Conservation (phyloP, 2,329 filamentous ascomycete species). For the Tolypocladium cylindrosporum region DNA sequence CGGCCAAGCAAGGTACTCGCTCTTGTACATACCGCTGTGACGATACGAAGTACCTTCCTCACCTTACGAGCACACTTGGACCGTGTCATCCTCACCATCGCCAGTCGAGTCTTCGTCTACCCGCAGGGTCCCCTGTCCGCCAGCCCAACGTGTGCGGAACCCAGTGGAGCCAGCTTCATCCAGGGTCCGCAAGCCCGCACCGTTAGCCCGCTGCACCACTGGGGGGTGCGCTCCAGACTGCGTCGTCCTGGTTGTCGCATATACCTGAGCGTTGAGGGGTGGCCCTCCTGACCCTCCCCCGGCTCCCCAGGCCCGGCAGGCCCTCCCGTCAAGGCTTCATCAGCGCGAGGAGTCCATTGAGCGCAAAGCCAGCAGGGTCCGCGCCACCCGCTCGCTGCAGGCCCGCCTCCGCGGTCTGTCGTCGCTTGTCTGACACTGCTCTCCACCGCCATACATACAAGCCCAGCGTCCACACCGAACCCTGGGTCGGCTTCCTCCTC, state of each 20-base stretch:
- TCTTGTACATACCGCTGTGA: background rate
- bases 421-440: conserved; percentile 7
- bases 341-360: background rate
- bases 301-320: background rate
- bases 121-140: background rate
- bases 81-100: background rate
- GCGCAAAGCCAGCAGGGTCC: conserved; percentile 1
- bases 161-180: background rate
- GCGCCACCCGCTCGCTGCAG: conserved; percentile 3
- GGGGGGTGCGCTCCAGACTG: background rate
- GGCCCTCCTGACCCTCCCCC: background rate
- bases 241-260: background rate
- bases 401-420: conserved; percentile 1
- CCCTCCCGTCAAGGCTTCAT: background rate
- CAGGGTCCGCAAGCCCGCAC: background rate
- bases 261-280: background rate
- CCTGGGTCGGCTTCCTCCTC: conserved; percentile 9
- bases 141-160: background rate
- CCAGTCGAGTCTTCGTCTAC: background rate
- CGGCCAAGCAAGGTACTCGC: background rate
- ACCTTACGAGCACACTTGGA: background rate
- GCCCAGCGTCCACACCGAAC: conserved; percentile 5
- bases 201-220: background rate
- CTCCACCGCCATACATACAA: conserved; percentile 10
- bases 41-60: background rate